Base-by-base conservation (phyloP, 352 stramenopile genomes). In the Globisporangium apiculatum region DNA sequence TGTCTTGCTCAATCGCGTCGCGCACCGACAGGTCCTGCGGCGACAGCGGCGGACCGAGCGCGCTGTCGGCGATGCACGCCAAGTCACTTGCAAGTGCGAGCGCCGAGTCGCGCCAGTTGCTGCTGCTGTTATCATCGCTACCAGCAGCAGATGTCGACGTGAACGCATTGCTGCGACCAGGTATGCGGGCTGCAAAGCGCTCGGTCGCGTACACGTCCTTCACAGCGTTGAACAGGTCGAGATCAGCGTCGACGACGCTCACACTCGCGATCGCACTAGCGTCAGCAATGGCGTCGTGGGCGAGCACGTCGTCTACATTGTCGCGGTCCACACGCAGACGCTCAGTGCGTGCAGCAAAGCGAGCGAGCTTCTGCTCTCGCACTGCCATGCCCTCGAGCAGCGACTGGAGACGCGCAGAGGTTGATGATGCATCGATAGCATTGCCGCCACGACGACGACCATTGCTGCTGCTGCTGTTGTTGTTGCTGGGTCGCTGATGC, bases 1-100 rank as follows among this genome's bases (percentile, higher is more conserved):
- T 72, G 37, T 80, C 69, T 10, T 63, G 54, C 47, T 80, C 67
- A 17, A 81, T 68, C 9, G 67, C 64, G 50, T 72, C 64, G 7
- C 69, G 69, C 37, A 75, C 64, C 1, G 65, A 65, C 1, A 69
- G 41, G 45, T 74, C 42, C n/a, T 52, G 52, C 14, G 46, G 31
- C 6, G 43, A 54, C 18, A 67, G 43, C 5, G 43, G 43, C 3
- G 36, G 35, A 37, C 54, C 63, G 0, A 46, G 18, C 7, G 43
- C 31, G n/a, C 8, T 47, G 37, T 31, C 18, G 3, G 18, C 7
- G 31, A 50, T 51, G 18, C 31, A 41, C 31, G 11, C 42, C n/a
- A 7, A 15, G 10, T 47, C 42, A 7, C 11, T 6, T 3, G n/a
- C 46, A 37, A 8, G 56, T 46, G 15, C 17, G 11, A 7, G 31